Conservation (phyloP, 106 monocot genomes). For the Platanthera guangdongensis region DNA sequence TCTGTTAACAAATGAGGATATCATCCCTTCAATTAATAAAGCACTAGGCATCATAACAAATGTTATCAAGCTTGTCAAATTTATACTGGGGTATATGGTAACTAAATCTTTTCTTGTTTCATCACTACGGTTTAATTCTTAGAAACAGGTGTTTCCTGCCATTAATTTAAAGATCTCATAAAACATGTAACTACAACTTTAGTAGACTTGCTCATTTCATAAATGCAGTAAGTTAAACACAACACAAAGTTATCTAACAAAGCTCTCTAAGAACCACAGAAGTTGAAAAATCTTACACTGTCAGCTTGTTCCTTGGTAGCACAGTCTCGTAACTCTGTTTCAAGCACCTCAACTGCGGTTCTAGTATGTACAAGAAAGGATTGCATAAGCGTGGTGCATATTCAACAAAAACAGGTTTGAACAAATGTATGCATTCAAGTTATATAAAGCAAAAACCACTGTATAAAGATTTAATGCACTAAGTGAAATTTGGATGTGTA, state of each 20-base stretch:
- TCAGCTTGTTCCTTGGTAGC: conserved; percentile 19
- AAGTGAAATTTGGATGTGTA: not conserved
- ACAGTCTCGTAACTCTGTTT: conserved; percentile 42
- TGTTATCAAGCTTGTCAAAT: not conserved
- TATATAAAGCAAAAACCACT: not conserved
- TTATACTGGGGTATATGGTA: not conserved
- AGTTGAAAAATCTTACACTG: conserved; percentile 32
- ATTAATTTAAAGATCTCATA: not conserved
- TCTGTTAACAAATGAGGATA: not conserved
- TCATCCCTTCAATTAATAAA: not conserved
- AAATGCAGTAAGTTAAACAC: not conserved
- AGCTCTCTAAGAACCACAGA: not conserved
- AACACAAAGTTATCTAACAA: not conserved
- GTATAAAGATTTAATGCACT: not conserved
- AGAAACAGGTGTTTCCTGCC: not conserved
- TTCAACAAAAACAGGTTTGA: not conserved
- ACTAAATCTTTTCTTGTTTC: not conserved
- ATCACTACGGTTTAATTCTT: not conserved
- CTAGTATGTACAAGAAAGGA: conserved; percentile 28
- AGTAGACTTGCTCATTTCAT: not conserved
- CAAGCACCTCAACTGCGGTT: conserved; percentile 79
- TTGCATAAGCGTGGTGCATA: not conserved
- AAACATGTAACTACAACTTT: not conserved
- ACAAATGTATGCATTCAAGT: not conserved
- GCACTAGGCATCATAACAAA: not conserved